Percentiles rank a stretch among this genome's conserved stretches.
phyloP scores from a whole-genome alignment of 116 monocot genomes.

The Iris pallida region DNA sequence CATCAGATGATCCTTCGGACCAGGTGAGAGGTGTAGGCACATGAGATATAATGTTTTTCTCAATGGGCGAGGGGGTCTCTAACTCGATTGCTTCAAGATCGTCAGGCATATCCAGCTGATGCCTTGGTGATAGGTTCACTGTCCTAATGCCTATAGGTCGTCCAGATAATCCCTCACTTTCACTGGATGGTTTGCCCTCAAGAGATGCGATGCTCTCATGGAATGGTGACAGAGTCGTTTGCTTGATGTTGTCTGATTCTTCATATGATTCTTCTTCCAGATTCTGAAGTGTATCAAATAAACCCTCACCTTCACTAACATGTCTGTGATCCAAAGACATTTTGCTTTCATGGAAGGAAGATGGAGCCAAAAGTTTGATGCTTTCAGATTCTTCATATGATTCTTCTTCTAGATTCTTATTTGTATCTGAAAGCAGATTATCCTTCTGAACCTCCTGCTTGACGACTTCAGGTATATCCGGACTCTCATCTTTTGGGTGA shows the following conservation, averaged over 20 bases:
- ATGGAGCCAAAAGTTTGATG: slow-evolving; percentile 4
- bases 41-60: slow-evolving; percentile 3
- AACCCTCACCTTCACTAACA: not conserved
- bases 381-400: slow-evolving; percentile 3
- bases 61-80: not conserved
- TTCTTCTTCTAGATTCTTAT: not conserved
- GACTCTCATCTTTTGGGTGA: not conserved
- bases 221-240: not conserved
- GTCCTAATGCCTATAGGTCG: not conserved
- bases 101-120: not conserved
- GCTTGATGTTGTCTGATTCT: not conserved
- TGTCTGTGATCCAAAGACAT: not conserved
- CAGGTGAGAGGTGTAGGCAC: not conserved
- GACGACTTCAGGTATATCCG: not conserved
- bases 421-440: not conserved
- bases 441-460: not conserved
- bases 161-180: not conserved
- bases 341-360: not conserved
- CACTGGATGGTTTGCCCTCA: not conserved
- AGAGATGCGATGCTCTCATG: not conserved
- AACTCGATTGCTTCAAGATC: not conserved
- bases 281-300: not conserved
- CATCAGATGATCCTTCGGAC: not conserved
- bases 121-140: not conserved
- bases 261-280: slow-evolving; percentile 1